Evolutionary conservation across 1,139 yeast genomes (phyloP).

Genomic region (Sugiyamaella neomexicana): DNA sequence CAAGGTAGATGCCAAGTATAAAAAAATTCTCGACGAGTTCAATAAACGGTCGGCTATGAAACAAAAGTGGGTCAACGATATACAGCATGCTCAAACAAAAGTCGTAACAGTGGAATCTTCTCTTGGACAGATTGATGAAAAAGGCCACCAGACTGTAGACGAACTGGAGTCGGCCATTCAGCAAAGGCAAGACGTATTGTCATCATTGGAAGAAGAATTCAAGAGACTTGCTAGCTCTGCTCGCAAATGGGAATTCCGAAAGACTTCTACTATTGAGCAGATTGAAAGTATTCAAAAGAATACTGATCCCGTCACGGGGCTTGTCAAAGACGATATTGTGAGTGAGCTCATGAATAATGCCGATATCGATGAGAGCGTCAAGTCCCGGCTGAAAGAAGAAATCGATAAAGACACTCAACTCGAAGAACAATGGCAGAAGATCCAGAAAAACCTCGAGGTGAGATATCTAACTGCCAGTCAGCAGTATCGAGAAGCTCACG

Average conservation of each 20-base stretch:
- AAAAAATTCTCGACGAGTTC: constrained; percentile 30
- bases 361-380: constrained; percentile 28
- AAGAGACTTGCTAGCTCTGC: constrained; percentile 34
- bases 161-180: constrained; percentile 21
- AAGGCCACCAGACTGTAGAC: constrained; percentile 21
- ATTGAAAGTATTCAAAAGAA: constrained; percentile 26
- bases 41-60: constrained; percentile 26
- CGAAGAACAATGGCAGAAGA: constrained; percentile 38
- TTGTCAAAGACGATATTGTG: constrained; percentile 28
- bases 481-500: constrained; percentile 37
- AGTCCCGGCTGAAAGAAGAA: constrained; percentile 29
- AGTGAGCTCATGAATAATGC: constrained; percentile 28
- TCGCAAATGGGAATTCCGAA: constrained; percentile 26
- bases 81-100: constrained; percentile 25
- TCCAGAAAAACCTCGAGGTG: constrained; percentile 39
- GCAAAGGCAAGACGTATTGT: constrained; percentile 33
- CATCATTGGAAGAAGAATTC: constrained; percentile 45
- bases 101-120: constrained; percentile 25
- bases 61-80: constrained; percentile 30
- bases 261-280: constrained; percentile 27
- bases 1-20: constrained; percentile 35
- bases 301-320: constrained; percentile 32
- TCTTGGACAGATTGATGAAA: constrained; percentile 20
- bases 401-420: constrained; percentile 31
- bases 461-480: constrained; percentile 38